Base-by-base conservation (phyloP, 2,329 filamentous ascomycete genomes). In the Epicoccum nigrum region DNA sequence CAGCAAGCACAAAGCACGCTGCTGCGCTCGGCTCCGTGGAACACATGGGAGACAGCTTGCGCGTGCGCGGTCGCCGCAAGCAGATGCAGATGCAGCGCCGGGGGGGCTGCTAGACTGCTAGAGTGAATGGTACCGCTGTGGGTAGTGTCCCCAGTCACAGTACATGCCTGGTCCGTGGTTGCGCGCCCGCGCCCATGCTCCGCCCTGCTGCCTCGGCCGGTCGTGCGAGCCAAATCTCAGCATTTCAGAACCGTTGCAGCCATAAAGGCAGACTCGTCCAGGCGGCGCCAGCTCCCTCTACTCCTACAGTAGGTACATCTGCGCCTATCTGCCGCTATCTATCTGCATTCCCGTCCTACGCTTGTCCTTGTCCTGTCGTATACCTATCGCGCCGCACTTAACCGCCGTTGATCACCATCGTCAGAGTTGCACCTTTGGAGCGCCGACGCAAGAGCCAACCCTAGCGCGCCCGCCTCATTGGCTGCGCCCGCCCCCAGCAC, bases 351-450 rank as follows among this genome's bases (percentile, higher is more conserved):
- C 6, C n/a, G n/a, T n/a, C n/a, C n/a, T n/a, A n/a, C n/a, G n/a
- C n/a, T n/a, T n/a, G n/a, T n/a, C n/a, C 23, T 25, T 25, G 23
- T 9, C 23, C 9, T 25, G 23, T 25, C 23, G 23, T 25, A 7
- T 9, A 25, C 6, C 23, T 25, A 13, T 11, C 28, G 28, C 28
- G 28, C 28, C 28, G 28, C 12, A 30, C 25, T 17, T 41, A 32
- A 4, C 34, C 40, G 37, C 25, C 47, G 55, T 43, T 42, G 50
- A 56, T 55, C 40, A 43, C 55, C 45, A 20, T 52, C 51, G 64
- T 63, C 62, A 65, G 51, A 64, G 55, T 63, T 66, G 63, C 64
- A 62, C 45, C 50, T 62, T 56, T 42, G 45, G 45, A 55, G 33
- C 52, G 53, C 50, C 57, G 54, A 59, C 56, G 61, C 61, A 56